phyloP scores from a whole-genome alignment of 768 basidiomycete genomes.

The Hericium rajendrae region DNA sequence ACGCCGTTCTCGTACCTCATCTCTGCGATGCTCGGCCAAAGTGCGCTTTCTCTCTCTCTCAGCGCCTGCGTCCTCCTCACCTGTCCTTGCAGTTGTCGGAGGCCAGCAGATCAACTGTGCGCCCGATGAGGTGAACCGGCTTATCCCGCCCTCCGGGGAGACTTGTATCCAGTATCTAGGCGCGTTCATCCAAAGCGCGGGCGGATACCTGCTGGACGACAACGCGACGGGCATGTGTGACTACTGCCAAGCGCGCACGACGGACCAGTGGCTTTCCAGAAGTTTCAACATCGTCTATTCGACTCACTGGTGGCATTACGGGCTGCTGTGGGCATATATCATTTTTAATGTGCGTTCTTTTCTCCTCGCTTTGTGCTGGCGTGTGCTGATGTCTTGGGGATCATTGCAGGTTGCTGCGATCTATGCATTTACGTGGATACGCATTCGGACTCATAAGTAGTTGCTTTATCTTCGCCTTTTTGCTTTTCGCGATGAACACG shows the following conservation, averaged over 20 bases:
- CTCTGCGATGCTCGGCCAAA: constrained; percentile 30
- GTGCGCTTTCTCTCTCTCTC: constrained; percentile 25
- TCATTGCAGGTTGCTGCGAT: background rate
- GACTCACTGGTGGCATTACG: constrained; percentile 39
- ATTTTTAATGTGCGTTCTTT: constrained; percentile 32
- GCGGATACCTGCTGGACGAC: constrained; percentile 41
- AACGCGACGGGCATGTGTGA: constrained; percentile 29
- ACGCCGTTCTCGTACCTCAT: constrained; percentile 30
- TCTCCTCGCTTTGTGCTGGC: background rate
- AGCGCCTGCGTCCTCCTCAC: constrained; percentile 21
- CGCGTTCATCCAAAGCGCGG: constrained; percentile 29
- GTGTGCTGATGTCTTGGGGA: background rate
- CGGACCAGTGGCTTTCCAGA: constrained; percentile 46
- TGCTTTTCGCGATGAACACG: no score
- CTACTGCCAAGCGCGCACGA: constrained; percentile 48
- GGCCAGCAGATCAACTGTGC: constrained; percentile 44
- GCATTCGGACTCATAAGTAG: no score
- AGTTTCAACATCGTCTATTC: constrained; percentile 55
- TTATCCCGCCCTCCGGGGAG: constrained; percentile 37
- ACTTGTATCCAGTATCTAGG: constrained; percentile 39
- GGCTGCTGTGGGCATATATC: constrained; percentile 33
- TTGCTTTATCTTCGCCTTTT: no score
- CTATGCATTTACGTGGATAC: background rate
- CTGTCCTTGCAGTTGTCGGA: constrained; percentile 49
- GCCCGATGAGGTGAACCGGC: constrained; percentile 45